Conservation (phyloP, 129 eudicot genomes). For the Flaveria linearis region DNA sequence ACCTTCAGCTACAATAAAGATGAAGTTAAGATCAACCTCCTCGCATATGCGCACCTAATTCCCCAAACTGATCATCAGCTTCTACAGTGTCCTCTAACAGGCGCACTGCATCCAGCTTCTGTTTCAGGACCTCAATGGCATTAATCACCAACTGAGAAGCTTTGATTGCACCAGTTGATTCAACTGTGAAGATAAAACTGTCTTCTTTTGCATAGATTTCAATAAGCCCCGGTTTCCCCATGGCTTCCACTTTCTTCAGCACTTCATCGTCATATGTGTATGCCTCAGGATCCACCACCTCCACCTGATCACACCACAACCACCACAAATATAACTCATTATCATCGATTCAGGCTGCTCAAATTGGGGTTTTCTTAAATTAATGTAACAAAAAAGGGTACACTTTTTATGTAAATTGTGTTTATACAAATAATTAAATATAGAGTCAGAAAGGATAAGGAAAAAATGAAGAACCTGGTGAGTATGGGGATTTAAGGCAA, state of each 20-base stretch:
- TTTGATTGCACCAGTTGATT: constrained; percentile 87
- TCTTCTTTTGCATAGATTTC: constrained; percentile 92
- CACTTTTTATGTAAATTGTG: background rate
- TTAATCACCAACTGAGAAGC: constrained; percentile 89
- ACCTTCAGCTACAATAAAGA: background rate
- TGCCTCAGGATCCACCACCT: constrained; percentile 81
- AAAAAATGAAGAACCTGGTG: constrained; percentile 53
- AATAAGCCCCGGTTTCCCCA: constrained; percentile 90
- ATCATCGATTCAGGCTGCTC: background rate
- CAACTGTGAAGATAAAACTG: constrained; percentile 91
- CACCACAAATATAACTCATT: background rate
- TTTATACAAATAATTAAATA: background rate
- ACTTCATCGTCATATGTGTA: constrained; percentile 94
- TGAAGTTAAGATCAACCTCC: constrained; percentile 54
- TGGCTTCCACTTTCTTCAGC: constrained; percentile 85
- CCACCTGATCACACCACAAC: constrained; percentile 49
- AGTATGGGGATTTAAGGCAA: constrained; percentile 61
- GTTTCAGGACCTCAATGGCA: constrained; percentile 86
- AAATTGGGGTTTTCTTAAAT: background rate
- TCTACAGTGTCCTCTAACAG: constrained; percentile 88
- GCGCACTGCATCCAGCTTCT: constrained; percentile 95
- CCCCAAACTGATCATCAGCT: constrained; percentile 93
- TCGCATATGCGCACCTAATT: constrained; percentile 95
- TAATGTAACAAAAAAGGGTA: background rate
- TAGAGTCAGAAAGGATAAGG: background rate